phyloP scores from a whole-genome alignment of 2,329 filamentous ascomycete species.

The Scedosporium aurantiacum region DNA sequence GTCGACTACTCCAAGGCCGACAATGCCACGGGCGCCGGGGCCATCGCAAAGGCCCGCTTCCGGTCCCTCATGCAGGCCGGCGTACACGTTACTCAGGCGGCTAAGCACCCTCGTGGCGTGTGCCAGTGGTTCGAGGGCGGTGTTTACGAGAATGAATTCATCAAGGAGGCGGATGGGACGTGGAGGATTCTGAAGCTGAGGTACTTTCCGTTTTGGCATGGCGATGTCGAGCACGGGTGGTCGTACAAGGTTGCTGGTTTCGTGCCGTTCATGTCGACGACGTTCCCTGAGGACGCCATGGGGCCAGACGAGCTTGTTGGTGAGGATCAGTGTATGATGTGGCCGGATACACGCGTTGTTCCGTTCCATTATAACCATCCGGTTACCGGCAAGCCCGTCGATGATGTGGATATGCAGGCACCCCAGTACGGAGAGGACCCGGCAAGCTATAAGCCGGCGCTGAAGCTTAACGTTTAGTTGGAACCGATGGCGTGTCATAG shows the following conservation, averaged over 20 bases:
- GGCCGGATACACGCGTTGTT: conserved; percentile 43
- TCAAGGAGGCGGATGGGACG: conserved; percentile 29
- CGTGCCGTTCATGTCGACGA: conserved; percentile 35
- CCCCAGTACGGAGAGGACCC: conserved; percentile 31
- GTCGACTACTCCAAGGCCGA: conserved; percentile 31
- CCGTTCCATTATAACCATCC: conserved; percentile 43
- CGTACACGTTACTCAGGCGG: conserved; percentile 38
- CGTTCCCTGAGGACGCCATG: conserved; percentile 36
- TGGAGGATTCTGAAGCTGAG: conserved; percentile 44
- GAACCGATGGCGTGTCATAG: background rate
- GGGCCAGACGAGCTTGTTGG: conserved; percentile 39
- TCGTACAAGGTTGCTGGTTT: conserved; percentile 41
- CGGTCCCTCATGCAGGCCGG: conserved; percentile 44
- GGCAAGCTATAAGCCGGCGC: conserved; percentile 25
- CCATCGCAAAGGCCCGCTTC: conserved; percentile 36
- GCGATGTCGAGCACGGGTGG: conserved; percentile 41
- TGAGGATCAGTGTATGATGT: conserved; percentile 38
- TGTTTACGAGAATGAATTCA: conserved; percentile 48
- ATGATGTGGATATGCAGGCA: conserved; percentile 36
- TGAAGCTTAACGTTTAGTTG: conserved; percentile 22
- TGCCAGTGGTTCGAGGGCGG: conserved; percentile 49
- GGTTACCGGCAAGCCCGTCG: conserved; percentile 32
- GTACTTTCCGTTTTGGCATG: conserved; percentile 49
- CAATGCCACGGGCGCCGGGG: background rate
- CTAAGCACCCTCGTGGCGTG: conserved; percentile 38